phyloP scores from a whole-genome alignment of 768 basidiomycete genomes.

The Mycena albidolilacea region DNA sequence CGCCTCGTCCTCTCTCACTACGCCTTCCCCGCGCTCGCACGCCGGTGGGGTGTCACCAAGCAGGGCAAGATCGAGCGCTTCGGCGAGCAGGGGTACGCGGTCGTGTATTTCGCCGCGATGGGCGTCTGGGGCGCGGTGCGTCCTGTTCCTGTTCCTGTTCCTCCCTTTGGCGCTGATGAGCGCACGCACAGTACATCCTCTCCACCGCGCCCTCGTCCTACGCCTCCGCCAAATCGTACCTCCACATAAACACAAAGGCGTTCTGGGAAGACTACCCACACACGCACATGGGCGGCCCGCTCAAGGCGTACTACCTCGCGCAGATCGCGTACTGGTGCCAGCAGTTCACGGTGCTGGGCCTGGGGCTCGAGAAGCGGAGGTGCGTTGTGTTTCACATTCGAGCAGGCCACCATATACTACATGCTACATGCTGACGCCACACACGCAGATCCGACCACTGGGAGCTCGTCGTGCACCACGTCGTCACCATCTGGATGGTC shows the following conservation, averaged over 20 bases:
- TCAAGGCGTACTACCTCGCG: slow-evolving; percentile 23
- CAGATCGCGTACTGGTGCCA: slow-evolving; percentile 29
- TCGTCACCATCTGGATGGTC: slow-evolving; percentile 31
- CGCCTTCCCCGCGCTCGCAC: slow-evolving; percentile 3
- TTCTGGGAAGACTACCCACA: slow-evolving; percentile 27
- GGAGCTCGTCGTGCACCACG: slow-evolving; percentile 21
- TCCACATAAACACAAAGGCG: too few relatives aligned
- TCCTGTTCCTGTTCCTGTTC: too few relatives aligned
- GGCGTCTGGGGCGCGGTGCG: slow-evolving; percentile 73
- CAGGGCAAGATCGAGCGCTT: slow-evolving; percentile 70
- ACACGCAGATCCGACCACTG: not conserved
- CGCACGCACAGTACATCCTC: not conserved
- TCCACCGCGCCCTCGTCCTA: not conserved
- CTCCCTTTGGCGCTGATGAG: not conserved
- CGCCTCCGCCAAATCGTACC: too few relatives aligned
- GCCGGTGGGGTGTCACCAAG: slow-evolving; percentile 64
- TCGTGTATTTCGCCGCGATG: slow-evolving; percentile 70
- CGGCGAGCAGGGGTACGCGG: slow-evolving; percentile 80
- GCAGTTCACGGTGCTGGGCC: slow-evolving; percentile 21
- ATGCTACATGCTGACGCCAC: too few relatives aligned
- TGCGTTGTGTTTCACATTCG: not conserved
- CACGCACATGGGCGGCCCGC: slow-evolving; percentile 11
- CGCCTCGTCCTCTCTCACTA: not conserved
- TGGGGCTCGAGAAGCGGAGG: slow-evolving; percentile 26
- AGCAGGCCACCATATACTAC: too few relatives aligned